phyloP scores from a whole-genome alignment of 768 basidiomycete species.

The Mycena vulgaris region DNA sequence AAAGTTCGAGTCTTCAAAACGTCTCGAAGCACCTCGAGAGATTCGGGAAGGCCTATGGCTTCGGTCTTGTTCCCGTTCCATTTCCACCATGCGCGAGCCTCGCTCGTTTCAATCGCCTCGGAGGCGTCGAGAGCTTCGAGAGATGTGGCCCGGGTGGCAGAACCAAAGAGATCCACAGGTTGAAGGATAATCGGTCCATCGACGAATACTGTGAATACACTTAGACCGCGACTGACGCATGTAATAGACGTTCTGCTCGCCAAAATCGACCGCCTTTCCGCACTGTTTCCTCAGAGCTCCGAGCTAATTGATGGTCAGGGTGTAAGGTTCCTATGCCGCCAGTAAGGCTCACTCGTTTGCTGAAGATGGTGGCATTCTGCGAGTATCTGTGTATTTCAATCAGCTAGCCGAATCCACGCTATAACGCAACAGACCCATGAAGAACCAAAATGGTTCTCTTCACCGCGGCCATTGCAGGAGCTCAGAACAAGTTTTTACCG shows the following conservation, averaged over 20 bases:
- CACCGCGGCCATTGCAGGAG: not conserved
- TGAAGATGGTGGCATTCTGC: slow-evolving; percentile 80
- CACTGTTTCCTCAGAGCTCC: slow-evolving; percentile 82
- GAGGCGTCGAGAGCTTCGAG: slow-evolving; percentile 51
- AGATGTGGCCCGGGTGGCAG: slow-evolving; percentile 32
- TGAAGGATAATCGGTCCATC: slow-evolving; percentile 79
- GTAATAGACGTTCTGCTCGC: slow-evolving; percentile 50
- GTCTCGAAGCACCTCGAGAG: slow-evolving; percentile 68
- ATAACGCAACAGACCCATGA: slow-evolving; percentile 54
- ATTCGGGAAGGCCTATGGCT: slow-evolving; percentile 70
- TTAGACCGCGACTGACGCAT: not conserved
- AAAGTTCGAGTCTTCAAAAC: slow-evolving; percentile 72
- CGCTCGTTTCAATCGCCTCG: slow-evolving; percentile 54
- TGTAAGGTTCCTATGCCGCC: not conserved
- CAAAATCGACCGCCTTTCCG: slow-evolving; percentile 75
- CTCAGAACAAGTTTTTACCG: not conserved
- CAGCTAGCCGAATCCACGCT: not conserved
- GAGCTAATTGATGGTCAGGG: slow-evolving; percentile 59
- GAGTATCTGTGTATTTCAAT: slow-evolving; percentile 63
- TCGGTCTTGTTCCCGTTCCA: slow-evolving; percentile 66
- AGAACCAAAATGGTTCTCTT: slow-evolving; percentile 53
- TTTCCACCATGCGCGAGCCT: slow-evolving; percentile 83
- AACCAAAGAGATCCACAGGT: slow-evolving; percentile 69
- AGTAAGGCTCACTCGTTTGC: slow-evolving; percentile 71
- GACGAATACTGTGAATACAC: slow-evolving; percentile 71